Base-by-base conservation (phyloP, 1,284 basidiomycete species). In the Fistulina hepatica region DNA sequence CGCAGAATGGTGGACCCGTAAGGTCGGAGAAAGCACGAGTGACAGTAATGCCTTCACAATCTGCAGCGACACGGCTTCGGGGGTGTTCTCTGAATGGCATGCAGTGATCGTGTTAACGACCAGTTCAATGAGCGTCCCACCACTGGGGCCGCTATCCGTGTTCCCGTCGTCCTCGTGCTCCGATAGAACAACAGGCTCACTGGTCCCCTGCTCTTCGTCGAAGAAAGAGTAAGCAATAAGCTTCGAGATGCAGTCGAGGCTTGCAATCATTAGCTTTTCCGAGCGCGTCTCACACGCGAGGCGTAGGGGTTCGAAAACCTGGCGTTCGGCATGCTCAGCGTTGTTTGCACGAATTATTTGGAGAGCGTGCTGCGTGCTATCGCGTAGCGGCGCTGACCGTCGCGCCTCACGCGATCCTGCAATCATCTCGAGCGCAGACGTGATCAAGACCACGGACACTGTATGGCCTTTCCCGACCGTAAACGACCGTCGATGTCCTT, bases 201-300 rank as follows among this genome's bases (percentile, higher is more conserved):
- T 58, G 12, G 57, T 49, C 28, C 64, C 60, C 21, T 69, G 63
- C 19, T 71, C 58, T 48, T 89, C 86, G 32, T 72, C 72, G 53
- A 97, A 97, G 71, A 97, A 97, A 24, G 88, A 90, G 57, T 97
- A 90, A 6, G 90, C 91, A 46, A 97, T 86, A 49, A 97, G 76
- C 60, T 97, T 97, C 34, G 90, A 86, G 43, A 95, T 89, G 51
- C 93, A 91, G 59, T 97, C 93, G 55, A 97, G 67, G 47, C 91
- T 92, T 16, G 90, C 88, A 52, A 94, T 85, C 78, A 92, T 85
- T 22, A 95, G 71, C 49, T 90, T 90, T 55, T 95, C 89, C 46
- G 72, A 85, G 37, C 81, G 75, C 1, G 91, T 94, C 63, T 97
- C 91, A 61, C 92, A 97, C 10, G 92, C 93, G 36, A 97, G 67